Percentiles rank a stretch among this genome's conserved stretches.
These are phyloP conservation scores for Delonix regia DNA, from an alignment of 306 rosid genomes.

Conservation along the genomic window DNA sequence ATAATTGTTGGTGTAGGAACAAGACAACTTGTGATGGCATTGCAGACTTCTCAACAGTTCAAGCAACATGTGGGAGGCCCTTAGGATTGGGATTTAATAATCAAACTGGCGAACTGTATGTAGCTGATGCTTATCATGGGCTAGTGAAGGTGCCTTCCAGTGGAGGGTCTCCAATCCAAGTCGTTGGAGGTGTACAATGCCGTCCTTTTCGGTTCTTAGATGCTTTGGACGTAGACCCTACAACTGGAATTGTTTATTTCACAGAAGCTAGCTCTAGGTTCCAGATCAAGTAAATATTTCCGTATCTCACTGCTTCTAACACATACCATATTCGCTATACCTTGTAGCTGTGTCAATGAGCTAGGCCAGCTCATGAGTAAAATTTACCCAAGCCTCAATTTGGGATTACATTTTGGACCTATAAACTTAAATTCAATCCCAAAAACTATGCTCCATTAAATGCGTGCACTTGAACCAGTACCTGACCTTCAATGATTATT, in stretches of 20 bases:
- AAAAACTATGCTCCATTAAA: no score
- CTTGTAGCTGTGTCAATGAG: no score
- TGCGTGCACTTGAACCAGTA: no score
- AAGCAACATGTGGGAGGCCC: conserved; percentile 41
- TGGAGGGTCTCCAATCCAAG: conserved; percentile 39
- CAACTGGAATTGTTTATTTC: conserved; percentile 52
- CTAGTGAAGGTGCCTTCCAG: conserved; percentile 30
- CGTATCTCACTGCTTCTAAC: background rate
- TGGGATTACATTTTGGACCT: no score
- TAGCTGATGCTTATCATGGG: conserved; percentile 35
- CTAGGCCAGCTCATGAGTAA: no score
- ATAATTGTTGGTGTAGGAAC: background rate
- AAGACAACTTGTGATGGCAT: conserved; percentile 2
- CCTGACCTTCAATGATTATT: no score
- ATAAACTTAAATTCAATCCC: no score
- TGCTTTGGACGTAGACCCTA: conserved; percentile 47
- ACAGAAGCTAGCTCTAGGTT: conserved; percentile 43
- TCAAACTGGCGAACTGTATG: conserved; percentile 3
- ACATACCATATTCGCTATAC: background rate
- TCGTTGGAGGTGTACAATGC: background rate
- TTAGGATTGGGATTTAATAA: conserved; percentile 31
- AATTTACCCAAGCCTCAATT: no score
- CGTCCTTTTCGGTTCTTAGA: conserved; percentile 25
- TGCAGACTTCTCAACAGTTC: background rate
- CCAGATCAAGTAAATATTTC: conserved; percentile 37